phyloP scores from a whole-genome alignment of 495 filamentous ascomycete genomes.

The Penicillium mononematosum region DNA sequence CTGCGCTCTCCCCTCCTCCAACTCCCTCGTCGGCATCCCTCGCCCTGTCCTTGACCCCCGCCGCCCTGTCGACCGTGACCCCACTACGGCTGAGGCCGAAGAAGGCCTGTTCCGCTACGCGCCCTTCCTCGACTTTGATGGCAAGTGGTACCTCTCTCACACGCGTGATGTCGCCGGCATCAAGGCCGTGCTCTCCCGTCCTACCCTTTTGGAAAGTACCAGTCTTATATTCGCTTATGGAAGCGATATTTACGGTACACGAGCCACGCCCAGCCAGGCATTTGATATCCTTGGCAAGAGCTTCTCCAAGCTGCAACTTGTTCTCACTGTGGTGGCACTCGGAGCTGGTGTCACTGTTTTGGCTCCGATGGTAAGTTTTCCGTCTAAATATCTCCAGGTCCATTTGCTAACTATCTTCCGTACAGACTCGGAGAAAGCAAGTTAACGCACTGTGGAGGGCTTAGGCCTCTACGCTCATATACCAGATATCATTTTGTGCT shows the following conservation, averaged over 20 bases:
- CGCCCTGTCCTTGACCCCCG: slow-evolving; percentile 77
- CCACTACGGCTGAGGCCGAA: slow-evolving; percentile 71
- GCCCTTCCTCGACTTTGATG: slow-evolving; percentile 79
- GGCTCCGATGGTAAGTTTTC: slow-evolving; percentile 74
- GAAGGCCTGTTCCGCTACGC: slow-evolving; percentile 79
- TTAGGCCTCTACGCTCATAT: slow-evolving; percentile 6
- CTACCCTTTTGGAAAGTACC: slow-evolving; percentile 87
- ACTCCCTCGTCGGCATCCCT: slow-evolving; percentile 76
- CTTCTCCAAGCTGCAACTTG: slow-evolving; percentile 84
- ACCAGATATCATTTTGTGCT: background rate
- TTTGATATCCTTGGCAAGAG: slow-evolving; percentile 93
- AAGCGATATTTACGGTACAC: slow-evolving; percentile 78
- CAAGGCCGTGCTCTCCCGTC: slow-evolving; percentile 65
- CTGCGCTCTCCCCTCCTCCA: slow-evolving; percentile 66
- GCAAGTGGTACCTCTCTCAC: slow-evolving; percentile 79
- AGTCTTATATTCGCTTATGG: slow-evolving; percentile 89
- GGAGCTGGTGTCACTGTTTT: slow-evolving; percentile 69
- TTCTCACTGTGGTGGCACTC: slow-evolving; percentile 78
- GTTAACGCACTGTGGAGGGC: slow-evolving; percentile 45
- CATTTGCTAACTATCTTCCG: slow-evolving; percentile 20
- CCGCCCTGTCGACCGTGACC: slow-evolving; percentile 82
- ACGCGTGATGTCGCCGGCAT: slow-evolving; percentile 77
- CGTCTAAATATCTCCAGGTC: background rate
- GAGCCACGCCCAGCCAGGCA: slow-evolving; percentile 76
- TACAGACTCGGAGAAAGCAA: slow-evolving; percentile 43